These are phyloP conservation scores for Phytophthora vignae DNA, from an alignment of 352 stramenopile genomes.

Conservation along the genomic window DNA sequence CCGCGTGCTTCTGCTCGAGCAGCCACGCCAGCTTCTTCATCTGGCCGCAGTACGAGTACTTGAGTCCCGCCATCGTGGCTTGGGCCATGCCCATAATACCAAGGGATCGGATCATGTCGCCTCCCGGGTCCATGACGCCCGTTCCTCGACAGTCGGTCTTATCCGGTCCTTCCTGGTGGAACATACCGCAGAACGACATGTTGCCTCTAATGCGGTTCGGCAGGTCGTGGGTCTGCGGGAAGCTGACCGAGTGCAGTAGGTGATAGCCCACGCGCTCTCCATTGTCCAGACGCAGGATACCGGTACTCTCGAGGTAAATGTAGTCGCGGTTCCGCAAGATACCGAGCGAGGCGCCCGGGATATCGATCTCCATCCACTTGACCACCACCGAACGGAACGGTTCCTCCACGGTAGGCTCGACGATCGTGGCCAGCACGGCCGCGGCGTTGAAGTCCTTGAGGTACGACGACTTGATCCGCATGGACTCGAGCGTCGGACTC, in stretches of 20 bases:
- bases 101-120: slow-evolving; percentile 33
- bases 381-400: slow-evolving; percentile 46
- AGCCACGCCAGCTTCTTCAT: slow-evolving; percentile 46
- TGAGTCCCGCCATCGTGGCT: slow-evolving; percentile 25
- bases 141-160: slow-evolving; percentile 21
- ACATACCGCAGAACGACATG: slow-evolving; percentile 48
- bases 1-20: slow-evolving; percentile 23
- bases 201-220: slow-evolving; percentile 40
- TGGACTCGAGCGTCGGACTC: slow-evolving; percentile 32
- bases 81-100: slow-evolving; percentile 21
- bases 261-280: slow-evolving; percentile 34
- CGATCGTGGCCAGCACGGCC: slow-evolving; percentile 49
- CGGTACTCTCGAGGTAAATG: slow-evolving; percentile 31
- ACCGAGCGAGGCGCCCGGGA: slow-evolving; percentile 8
- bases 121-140: slow-evolving; percentile 27
- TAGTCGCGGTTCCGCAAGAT: slow-evolving; percentile 35
- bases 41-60: slow-evolving; percentile 42
- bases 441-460: slow-evolving; percentile 36
- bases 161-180: slow-evolving; percentile 30
- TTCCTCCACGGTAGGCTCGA: slow-evolving; percentile 45
- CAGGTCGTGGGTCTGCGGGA: slow-evolving; percentile 26
- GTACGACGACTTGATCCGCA: slow-evolving; percentile 32
- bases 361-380: slow-evolving; percentile 47
- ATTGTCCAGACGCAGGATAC: slow-evolving; percentile 11
- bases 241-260: slow-evolving; percentile 30